Percentiles rank a stretch among this genome's conserved stretches.
Conservation (phyloP, 1,284 basidiomycete species). For the Phenoliferia sp. region DNA sequence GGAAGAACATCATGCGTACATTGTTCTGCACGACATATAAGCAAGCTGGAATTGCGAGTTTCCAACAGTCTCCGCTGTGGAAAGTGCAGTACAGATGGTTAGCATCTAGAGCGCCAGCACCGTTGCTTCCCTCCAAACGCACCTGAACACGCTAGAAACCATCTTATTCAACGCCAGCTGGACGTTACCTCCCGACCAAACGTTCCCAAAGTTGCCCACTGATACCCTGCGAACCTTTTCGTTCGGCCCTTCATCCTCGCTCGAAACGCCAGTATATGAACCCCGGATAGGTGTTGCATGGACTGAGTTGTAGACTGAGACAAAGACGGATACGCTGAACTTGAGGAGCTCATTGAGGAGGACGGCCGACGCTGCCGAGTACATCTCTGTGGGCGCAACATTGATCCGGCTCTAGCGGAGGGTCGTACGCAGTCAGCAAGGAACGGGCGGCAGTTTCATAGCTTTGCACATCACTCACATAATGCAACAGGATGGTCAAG, state of each 20-base stretch:
- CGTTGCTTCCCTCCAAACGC: not conserved
- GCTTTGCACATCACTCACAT: slow-evolving; percentile 41
- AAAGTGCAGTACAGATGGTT: slow-evolving; percentile 38
- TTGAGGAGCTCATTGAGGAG: slow-evolving; percentile 90
- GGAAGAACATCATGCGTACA: slow-evolving; percentile 21
- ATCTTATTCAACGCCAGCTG: slow-evolving; percentile 4
- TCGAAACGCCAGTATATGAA: not conserved
- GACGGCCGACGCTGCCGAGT: slow-evolving; percentile 87
- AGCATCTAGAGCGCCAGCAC: not conserved
- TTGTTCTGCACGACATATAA: slow-evolving; percentile 97
- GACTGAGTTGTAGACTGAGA: slow-evolving; percentile 50
- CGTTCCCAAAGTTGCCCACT: not conserved
- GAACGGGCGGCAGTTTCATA: not conserved
- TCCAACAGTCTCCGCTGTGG: slow-evolving; percentile 87
- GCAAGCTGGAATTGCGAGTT: slow-evolving; percentile 90
- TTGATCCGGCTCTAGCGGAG: slow-evolving; percentile 38
- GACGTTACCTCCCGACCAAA: not conserved
- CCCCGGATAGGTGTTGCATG: not conserved
- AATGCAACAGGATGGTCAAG: slow-evolving; percentile 88
- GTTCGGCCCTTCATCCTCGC: not conserved
- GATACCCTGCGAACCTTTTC: slow-evolving; percentile 1
- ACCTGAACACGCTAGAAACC: slow-evolving; percentile 30
- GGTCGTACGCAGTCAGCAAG: not conserved
- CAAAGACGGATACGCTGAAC: slow-evolving; percentile 72
- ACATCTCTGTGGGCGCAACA: slow-evolving; percentile 47